These are phyloP conservation scores for Nicotiana sylvestris DNA, from an alignment of 257 asterid genomes.

Conservation along the genomic window DNA sequence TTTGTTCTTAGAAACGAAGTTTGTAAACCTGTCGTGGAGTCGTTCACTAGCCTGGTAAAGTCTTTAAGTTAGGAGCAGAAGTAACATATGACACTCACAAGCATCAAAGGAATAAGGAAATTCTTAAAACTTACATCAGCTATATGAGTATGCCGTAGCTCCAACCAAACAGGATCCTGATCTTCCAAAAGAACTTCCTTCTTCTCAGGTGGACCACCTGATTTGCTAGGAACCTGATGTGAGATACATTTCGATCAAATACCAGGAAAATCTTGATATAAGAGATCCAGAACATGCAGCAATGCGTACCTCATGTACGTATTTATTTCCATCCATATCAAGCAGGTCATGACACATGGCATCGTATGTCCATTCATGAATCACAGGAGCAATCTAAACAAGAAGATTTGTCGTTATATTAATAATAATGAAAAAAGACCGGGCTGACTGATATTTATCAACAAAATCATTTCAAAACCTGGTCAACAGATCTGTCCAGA, in stretches of 20 bases:
- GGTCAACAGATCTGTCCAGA: constrained; percentile 91
- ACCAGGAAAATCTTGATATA: constrained; percentile 19
- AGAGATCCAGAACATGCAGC: constrained; percentile 9
- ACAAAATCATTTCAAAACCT: constrained; percentile 38
- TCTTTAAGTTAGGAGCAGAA: constrained; percentile 15
- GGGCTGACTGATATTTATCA: neutral
- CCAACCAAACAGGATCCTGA: constrained; percentile 93
- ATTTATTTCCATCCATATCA: constrained; percentile 87
- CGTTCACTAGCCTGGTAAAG: constrained; percentile 78
- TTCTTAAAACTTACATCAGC: constrained; percentile 63
- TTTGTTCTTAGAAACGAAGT: constrained; percentile 84
- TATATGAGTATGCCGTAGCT: constrained; percentile 84
- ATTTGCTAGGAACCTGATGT: constrained; percentile 66
- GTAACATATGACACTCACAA: constrained; percentile 16
- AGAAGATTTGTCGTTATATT: constrained; percentile 5
- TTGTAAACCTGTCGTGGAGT: constrained; percentile 77
- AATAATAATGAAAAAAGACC: neutral
- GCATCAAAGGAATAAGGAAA: constrained; percentile 5
- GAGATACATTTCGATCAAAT: constrained; percentile 14
- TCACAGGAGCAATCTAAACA: constrained; percentile 84
- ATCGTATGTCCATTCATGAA: constrained; percentile 98
- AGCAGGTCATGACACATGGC: constrained; percentile 98
- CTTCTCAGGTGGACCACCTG: constrained; percentile 76
- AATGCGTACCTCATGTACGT: constrained; percentile 66
- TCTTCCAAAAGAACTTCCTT: constrained; percentile 92